A percentile compares a stretch with the other conserved stretches of the same genome.
phyloP scores from a whole-genome alignment of 1,284 basidiomycete species.

The Apiotrichum mycotoxinovorans region DNA sequence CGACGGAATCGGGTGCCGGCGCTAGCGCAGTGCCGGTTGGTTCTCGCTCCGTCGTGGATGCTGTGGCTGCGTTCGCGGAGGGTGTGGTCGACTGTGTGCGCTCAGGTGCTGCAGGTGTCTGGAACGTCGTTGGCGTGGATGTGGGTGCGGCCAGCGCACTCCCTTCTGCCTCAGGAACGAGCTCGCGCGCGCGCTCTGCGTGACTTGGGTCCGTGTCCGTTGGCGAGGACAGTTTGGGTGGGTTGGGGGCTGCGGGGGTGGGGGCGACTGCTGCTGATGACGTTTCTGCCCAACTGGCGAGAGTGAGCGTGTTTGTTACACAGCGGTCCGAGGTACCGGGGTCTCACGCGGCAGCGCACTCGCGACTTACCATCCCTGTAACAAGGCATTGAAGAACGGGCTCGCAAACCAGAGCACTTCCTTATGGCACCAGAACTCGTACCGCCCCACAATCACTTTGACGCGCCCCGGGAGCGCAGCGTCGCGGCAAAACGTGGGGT shows the following conservation, averaged over 20 bases:
- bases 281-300: constrained; percentile 46
- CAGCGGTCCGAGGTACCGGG: no score
- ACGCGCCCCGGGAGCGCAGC: constrained; percentile 36
- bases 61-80: neutral
- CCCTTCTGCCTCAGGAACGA: no score
- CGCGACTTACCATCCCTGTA: constrained; percentile 44
- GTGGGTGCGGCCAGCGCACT: no score
- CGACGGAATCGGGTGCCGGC: neutral
- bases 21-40: neutral
- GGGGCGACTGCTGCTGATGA: constrained; percentile 1
- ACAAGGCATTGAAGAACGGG: constrained; percentile 45
- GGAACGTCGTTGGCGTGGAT: no score
- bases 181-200: neutral
- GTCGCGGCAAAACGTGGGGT: constrained; percentile 37
- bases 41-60: neutral
- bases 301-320: no score
- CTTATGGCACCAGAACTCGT: constrained; percentile 48
- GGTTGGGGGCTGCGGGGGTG: neutral
- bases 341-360: no score
- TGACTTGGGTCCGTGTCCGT: constrained; percentile 9
- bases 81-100: no score
- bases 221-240: constrained; percentile 1
- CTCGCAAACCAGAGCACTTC: constrained; percentile 47
- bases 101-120: no score
- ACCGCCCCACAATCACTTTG: constrained; percentile 39